Evolutionary conservation across 768 basidiomycete genomes (phyloP), one percentile per base, ranked within the genome.

Genomic region (Scleroderma bovista): DNA sequence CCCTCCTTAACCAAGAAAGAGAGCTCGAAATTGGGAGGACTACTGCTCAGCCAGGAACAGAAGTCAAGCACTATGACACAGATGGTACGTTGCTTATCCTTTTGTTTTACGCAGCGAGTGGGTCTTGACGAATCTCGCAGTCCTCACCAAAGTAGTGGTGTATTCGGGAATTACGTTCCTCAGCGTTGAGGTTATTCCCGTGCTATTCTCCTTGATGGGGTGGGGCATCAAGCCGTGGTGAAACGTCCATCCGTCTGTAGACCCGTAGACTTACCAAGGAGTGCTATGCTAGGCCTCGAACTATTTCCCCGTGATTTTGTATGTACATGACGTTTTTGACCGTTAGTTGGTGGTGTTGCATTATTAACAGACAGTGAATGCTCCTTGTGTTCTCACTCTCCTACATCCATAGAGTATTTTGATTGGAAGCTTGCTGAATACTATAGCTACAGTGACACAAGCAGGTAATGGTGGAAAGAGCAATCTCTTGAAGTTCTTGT

Each of bases 101-200:
- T 44, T 31, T 13, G 31, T n/a, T 36, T 11, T 32, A 57, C 40
- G 53, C 32, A 33, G 37, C 26, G 12, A 19, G n/a, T n/a, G 19
- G 8, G 20, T 6, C 38, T 47, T 61, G 24, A 52, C 29, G 26
- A 22, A 9, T 8, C 29, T 39, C 29, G n/a, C 45, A 92, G 91
- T 93, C 8, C 67, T 93, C 53, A 93, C 92, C 23, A 94, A 93
- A 71, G 83, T 93, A 12, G 81, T 91, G 39, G 93, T 94, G 5
- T 95, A 97, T 63, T 76, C 79, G 45, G 93, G 94, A 0, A 95
- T 98, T 52, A 90, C 79, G 0, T 66, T 86, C 12, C 61, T 93
- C 11, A 79, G 84, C 3, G 66, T 71, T 13, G 81, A 86, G 55
- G 65, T 72, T 1, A 70, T 85, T 29, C 91, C 91, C 0, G 68